Evolutionary conservation across 177 flowering plant genomes (phyloP).

Genomic region (Telopea speciosissima): DNA sequence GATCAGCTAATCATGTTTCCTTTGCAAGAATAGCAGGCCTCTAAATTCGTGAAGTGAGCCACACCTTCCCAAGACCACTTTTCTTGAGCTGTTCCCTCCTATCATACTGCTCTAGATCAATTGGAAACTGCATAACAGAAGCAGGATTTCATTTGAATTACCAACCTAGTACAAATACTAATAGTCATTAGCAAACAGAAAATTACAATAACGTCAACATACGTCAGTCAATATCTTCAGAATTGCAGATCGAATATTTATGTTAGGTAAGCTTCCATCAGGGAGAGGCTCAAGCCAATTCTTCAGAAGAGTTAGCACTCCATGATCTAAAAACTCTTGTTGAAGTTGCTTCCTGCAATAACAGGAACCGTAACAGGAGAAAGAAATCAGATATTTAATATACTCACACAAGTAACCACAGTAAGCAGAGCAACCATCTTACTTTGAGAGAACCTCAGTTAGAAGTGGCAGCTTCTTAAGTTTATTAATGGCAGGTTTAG

Average conservation of each 20-base stretch:
- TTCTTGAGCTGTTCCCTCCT: constrained; percentile 85
- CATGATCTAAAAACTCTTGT: constrained; percentile 91
- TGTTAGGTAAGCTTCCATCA: constrained; percentile 96
- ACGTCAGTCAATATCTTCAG: constrained; percentile 85
- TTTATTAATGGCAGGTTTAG: constrained; percentile 87
- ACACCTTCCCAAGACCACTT: constrained; percentile 97
- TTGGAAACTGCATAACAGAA: constrained; percentile 63
- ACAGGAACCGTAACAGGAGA: not conserved
- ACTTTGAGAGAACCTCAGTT: constrained; percentile 91
- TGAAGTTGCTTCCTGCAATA: constrained; percentile 81
- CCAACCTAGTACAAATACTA: not conserved
- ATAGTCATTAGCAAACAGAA: not conserved
- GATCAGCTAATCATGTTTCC: not conserved
- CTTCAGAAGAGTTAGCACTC: constrained; percentile 71
- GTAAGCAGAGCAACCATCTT: constrained; percentile 11
- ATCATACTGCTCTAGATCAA: constrained; percentile 85
- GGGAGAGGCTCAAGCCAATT: constrained; percentile 99
- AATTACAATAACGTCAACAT: constrained; percentile 5
- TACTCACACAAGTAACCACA: not conserved
- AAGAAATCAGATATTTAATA: not conserved
- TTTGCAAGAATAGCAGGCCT: not conserved
- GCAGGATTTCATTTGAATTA: constrained; percentile 7
- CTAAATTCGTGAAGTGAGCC: constrained; percentile 4
- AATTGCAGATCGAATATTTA: constrained; percentile 80
- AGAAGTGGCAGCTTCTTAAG: constrained; percentile 89